Base-by-base conservation (phyloP, 805 yeast species). In the Yamadazyma ubonensis region DNA sequence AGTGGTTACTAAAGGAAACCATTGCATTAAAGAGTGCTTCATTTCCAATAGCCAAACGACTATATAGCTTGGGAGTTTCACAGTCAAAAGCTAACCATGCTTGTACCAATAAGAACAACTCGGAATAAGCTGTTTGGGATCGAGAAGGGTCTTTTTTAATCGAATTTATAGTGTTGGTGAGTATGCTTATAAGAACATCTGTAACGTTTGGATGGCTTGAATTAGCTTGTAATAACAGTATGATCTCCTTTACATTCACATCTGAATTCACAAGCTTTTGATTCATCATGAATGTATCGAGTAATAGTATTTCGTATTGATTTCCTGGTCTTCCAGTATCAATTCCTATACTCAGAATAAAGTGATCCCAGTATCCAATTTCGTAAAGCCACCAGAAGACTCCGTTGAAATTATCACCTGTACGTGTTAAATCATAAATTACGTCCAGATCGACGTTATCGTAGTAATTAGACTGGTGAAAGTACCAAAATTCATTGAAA, bases 361-460 rank as follows among this genome's bases (percentile, higher is more conserved):
- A 46, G 12, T 46, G 45, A 14, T 49, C 44, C 71, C 70, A 66
- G 38, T 58, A 65, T 1, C 61, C 63, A 5, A 52, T 34, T 10
- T 38, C 33, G 27, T 57, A 52, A 9, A 62, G 48, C 12, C 37
- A 35, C 67, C 69, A 62, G 18, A 39, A 39, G 18, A 48, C 29
- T 6, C 31, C 33, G 31, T 44, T 50, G 2, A 34, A 15, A 12
- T 31, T 16, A 16, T 29, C 40, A 9, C 30, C 28, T 6, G 35
- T 26, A 2, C 55, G 52, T 16, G 50, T 55, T 26, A 56, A 45
- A 2, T 40, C 34, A 12, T 38, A 36, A 12, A 52, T 36, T 9
- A 46, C 33, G 29, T 40, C 36, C n/a, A 14, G 19, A 14, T 44
- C 51, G 2, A 48, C 39, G 18, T 45, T 44, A 2, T 49, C 52